Conservation (phyloP, 1,139 yeast genomes). For the Protomyces lactucae-debilis region DNA sequence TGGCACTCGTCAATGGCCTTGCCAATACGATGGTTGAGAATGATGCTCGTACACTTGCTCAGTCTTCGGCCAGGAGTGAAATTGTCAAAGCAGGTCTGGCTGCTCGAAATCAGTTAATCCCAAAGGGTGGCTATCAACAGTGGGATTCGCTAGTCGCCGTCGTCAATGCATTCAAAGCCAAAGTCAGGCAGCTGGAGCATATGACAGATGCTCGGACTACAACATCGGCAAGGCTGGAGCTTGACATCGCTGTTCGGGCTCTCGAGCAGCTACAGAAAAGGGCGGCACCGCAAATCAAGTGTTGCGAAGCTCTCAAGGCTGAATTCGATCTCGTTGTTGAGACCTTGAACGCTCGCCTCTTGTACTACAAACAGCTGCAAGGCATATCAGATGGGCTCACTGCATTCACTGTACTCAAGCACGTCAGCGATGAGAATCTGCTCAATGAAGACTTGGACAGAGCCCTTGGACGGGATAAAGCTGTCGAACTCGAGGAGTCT, state of each 20-base stretch:
- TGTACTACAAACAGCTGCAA: conserved; percentile 78
- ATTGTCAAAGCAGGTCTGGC: conserved; percentile 3
- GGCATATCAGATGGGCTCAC: conserved; percentile 73
- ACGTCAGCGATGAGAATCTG: background rate
- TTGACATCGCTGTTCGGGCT: conserved; percentile 4
- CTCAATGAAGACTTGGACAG: conserved; percentile 1
- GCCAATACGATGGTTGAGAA: conserved; percentile 31
- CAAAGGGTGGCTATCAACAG: background rate
- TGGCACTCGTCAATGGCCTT: conserved; percentile 43
- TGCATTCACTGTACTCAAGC: conserved; percentile 5
- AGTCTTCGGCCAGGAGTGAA: background rate
- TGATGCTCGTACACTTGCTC: conserved; percentile 16
- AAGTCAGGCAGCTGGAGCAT: background rate
- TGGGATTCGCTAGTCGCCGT: background rate
- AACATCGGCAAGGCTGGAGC: background rate
- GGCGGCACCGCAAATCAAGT: background rate
- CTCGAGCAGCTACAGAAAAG: conserved; percentile 26
- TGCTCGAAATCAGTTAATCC: background rate
- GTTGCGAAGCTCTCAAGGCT: conserved; percentile 37
- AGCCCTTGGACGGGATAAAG: conserved; percentile 8
- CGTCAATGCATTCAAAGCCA: background rate
- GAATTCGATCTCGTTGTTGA: conserved; percentile 41
- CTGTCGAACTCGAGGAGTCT: conserved; percentile 5
- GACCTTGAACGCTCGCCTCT: conserved; percentile 64
- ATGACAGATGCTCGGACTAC: background rate